Evolutionary conservation across 179 eudicot genomes (phyloP).

Genomic region (Nepenthes alata): DNA sequence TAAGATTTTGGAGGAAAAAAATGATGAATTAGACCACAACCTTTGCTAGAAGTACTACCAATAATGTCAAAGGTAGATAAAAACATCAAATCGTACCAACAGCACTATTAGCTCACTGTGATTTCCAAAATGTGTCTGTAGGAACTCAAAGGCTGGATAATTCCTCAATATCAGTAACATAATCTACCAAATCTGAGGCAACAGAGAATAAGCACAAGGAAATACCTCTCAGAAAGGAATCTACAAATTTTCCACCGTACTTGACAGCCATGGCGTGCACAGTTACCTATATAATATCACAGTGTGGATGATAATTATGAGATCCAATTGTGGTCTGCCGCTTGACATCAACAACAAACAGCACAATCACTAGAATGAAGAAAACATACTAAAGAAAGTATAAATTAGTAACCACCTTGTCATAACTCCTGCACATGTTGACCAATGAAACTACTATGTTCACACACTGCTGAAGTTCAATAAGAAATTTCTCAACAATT

Average conservation of each 20-base stretch:
- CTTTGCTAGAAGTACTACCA: neutral
- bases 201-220: neutral
- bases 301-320: neutral
- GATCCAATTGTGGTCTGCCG: neutral
- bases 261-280: constrained; percentile 46
- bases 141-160: constrained; percentile 40
- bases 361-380: neutral
- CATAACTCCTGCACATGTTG: constrained; percentile 35
- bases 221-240: constrained; percentile 47
- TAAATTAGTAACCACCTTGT: constrained; percentile 25
- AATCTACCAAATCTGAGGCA: neutral
- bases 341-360: neutral
- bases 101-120: constrained; percentile 28
- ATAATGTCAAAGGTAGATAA: neutral
- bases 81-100: constrained; percentile 25
- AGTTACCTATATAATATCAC: constrained; percentile 21
- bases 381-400: neutral
- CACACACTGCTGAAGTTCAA: constrained; percentile 30
- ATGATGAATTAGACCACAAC: neutral
- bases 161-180: constrained; percentile 7
- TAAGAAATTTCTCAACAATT: constrained; percentile 20
- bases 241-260: constrained; percentile 53
- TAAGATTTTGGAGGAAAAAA: neutral
- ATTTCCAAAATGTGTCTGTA: constrained; percentile 27
- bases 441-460: constrained; percentile 40